Evolutionary conservation across 2,329 filamentous ascomycete species (phyloP), one percentile per base, ranked within the genome.

Genomic region (Botrytis hyacinthi): DNA sequence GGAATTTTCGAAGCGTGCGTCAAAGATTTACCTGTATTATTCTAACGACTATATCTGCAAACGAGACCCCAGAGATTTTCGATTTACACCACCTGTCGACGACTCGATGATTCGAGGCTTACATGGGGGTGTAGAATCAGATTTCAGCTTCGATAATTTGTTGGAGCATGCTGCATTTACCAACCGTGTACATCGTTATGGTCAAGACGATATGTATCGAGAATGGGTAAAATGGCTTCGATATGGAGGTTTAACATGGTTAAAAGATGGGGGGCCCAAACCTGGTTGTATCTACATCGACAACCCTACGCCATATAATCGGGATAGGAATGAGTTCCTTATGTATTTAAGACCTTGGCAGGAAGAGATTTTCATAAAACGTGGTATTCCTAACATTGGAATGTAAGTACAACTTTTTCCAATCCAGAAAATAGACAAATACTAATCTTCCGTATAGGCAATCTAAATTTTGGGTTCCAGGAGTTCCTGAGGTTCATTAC

Each of bases 331-430:
- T 20, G 9, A 7, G 18, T 65, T 65, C 8, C 26, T 65, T 32
- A 0, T 0, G 1, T 1, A 0, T 20, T 9, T 65, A 40, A 2
- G 3, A 20, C 20, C 18, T 6, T 22, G 10, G 62, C 20, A 26
- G 18, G 42, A 65, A 65, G 3, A 35, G 20, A n/a, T 26, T 16
- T 35, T 65, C 16, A 35, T 46, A 35, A 65, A 35, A 8, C 40
- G 42, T 48, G 42, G 42, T 65, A 20, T 46, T 65, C 62, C 62
- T 10, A 42, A 29, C 2, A 35, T 29, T 42, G n/a, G 42, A 42
- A 22, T 22, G 63, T 51, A 4, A 66, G 63, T 51, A 18, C 22
- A 32, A 66, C 22, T 40, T 37, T 32, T 14, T 29, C 4, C 9
- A 40, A 37, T 40, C 12, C 16, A 40, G 4, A 29, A 8, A 12